Evolutionary conservation across 441 rosid genomes (phyloP), one percentile per base, ranked within the genome.

Genomic region (Eutrema salsugineum): DNA sequence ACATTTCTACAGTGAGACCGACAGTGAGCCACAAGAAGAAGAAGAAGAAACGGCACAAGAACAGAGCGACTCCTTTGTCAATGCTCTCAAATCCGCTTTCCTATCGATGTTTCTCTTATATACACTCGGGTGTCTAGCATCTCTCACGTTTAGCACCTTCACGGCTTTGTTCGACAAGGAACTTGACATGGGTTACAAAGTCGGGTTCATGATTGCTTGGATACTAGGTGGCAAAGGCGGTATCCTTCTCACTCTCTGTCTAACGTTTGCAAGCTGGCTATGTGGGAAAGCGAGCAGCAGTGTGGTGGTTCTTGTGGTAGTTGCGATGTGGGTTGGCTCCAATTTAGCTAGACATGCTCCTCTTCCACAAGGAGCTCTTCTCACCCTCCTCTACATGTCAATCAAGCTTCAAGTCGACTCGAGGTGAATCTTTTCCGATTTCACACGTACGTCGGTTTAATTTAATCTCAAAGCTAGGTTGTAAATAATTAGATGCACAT

Each of bases 201-300:
- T 83, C 3, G 99, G 97, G 16, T 88, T 88, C 55, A 47, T 83
- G 68, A 78, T 90, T 28, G 97, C 97, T 11, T 90, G 90, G 94
- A 43, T 90, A 64, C 71, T 91, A 53, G 98, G 94, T 0, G 97
- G 98, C n/a, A 87, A 86, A 72, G 86, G 90, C 0, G 97, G 97
- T 14, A 68, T 90, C 70, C 60, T 90, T 69, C 91, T 86, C 42
- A 82, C 87, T 17, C 59, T 93, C 43, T 88, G 91, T 80, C 82
- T 93, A 33, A 82, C 83, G 7, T 84, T 91, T 38, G 90, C 97
- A 28, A 91, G 97, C 54, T 91, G 97, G 97, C 86, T 82, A 6
- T 90, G 90, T 9, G 99, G 97, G 7, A 94, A 94, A 86, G 86
- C 83, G 67, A 94, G 96, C 83, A 90, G 97, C 82, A 83, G 91